phyloP scores from a whole-genome alignment of 2,329 filamentous ascomycete genomes.

The Penicillium digitatum region DNA sequence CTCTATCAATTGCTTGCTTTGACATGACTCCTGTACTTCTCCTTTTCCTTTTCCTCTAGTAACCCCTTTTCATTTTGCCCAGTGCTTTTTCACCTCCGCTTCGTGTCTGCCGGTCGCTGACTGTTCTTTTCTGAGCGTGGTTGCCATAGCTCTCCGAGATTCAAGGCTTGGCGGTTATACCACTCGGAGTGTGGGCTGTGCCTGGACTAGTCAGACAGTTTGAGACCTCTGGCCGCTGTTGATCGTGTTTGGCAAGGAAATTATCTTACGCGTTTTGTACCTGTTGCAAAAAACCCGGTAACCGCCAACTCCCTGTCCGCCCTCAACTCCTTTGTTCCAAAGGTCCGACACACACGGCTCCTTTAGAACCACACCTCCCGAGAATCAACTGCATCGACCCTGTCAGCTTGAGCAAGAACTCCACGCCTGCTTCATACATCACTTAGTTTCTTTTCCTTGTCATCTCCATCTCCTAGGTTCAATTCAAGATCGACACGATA shows the following conservation, averaged over 20 bases:
- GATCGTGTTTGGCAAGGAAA: slow-evolving; percentile 9
- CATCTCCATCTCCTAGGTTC: neutral
- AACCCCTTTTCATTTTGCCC: neutral
- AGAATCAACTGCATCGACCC: neutral
- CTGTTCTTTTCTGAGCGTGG: neutral
- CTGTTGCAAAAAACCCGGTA: neutral
- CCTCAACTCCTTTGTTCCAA: slow-evolving; percentile 12
- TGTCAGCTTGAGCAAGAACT: neutral
- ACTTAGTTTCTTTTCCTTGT: neutral
- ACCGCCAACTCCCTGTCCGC: neutral
- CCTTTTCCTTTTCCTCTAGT: slow-evolving; percentile 7
- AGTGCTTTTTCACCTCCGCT: neutral
- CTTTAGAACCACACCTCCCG: slow-evolving; percentile 1
- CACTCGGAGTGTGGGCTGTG: slow-evolving; percentile 16
- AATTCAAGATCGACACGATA: slow-evolving; percentile 5
- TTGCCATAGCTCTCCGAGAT: slow-evolving; percentile 5
- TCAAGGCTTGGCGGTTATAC: slow-evolving; percentile 17
- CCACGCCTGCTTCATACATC: neutral
- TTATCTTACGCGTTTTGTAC: slow-evolving; percentile 5
- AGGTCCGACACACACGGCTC: neutral
- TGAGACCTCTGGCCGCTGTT: slow-evolving; percentile 11
- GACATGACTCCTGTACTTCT: slow-evolving; percentile 3
- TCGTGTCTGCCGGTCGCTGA: neutral
- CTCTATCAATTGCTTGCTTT: slow-evolving; percentile 8
- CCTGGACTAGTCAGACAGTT: slow-evolving; percentile 16